These are phyloP conservation scores for Taphrina wiesneri DNA, from an alignment of 1,139 yeast species.

Conservation along the genomic window DNA sequence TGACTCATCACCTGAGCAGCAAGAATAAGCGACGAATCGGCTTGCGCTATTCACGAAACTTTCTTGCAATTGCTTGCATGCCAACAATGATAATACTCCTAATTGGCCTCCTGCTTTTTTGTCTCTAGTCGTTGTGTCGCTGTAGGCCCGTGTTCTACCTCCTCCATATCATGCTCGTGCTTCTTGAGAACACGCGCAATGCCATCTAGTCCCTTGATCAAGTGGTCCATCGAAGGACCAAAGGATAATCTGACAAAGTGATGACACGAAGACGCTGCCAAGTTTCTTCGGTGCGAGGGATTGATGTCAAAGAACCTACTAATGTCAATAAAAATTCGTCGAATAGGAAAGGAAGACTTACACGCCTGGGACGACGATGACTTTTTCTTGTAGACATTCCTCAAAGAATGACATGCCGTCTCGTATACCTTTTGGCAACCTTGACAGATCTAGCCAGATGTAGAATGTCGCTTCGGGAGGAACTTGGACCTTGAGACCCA, in stretches of 20 bases:
- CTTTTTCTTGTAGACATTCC: slow-evolving; percentile 65
- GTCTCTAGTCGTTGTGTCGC: background rate
- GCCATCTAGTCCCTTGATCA: slow-evolving; percentile 67
- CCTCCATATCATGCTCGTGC: background rate
- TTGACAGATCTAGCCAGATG: slow-evolving; percentile 62
- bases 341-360: background rate
- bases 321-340: background rate
- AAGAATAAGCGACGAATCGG: background rate
- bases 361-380: slow-evolving; percentile 67
- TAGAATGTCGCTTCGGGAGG: slow-evolving; percentile 66
- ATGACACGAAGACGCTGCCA: slow-evolving; percentile 66
- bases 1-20: background rate
- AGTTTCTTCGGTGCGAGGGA: slow-evolving; percentile 62
- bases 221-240: slow-evolving; percentile 61
- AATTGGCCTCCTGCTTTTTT: background rate
- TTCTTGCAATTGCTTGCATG: too few relatives aligned
- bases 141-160: slow-evolving; percentile 7
- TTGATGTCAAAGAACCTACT: slow-evolving; percentile 59
- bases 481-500: slow-evolving; percentile 60
- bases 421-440: slow-evolving; percentile 60
- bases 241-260: slow-evolving; percentile 63
- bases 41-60: background rate
- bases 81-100: background rate
- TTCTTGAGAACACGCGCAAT: slow-evolving; percentile 59
- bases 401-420: slow-evolving; percentile 69